A percentile compares a stretch with the other conserved stretches of the same genome.
These are phyloP conservation scores for Phytophthora citricola DNA, from an alignment of 352 stramenopile genomes.

Conservation along the genomic window DNA sequence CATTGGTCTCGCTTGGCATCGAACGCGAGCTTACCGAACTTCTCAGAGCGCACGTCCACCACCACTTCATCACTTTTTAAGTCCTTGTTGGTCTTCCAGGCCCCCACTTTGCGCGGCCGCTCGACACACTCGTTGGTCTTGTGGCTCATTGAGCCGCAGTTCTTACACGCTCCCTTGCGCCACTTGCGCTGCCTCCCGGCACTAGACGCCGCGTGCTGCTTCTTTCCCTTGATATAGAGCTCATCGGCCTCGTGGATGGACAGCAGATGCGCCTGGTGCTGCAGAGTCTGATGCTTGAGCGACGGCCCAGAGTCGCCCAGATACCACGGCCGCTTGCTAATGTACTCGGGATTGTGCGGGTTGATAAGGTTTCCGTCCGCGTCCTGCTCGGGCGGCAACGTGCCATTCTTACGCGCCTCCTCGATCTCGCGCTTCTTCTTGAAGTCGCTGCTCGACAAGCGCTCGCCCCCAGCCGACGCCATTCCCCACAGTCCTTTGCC, in stretches of 20 bases:
- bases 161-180: slow-evolving; percentile 93
- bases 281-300: slow-evolving; percentile 94
- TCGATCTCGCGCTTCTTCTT: slow-evolving; percentile 91
- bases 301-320: slow-evolving; percentile 93
- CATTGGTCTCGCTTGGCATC: slow-evolving; percentile 98
- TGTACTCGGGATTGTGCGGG: slow-evolving; percentile 99
- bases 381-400: slow-evolving; percentile 87
- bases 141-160: slow-evolving; percentile 94
- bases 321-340: slow-evolving; percentile 99
- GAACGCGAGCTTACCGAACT: slow-evolving; percentile 96
- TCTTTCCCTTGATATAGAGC: slow-evolving; percentile 66
- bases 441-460: slow-evolving; percentile 80
- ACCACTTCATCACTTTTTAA: slow-evolving; percentile 86
- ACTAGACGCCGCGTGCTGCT: slow-evolving; percentile 1
- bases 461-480: slow-evolving; percentile 69
- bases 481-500: slow-evolving; percentile 32
- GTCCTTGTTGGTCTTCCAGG: slow-evolving; percentile 94
- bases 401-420: slow-evolving; percentile 91
- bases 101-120: slow-evolving; percentile 89
- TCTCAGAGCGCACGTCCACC: slow-evolving; percentile 86
- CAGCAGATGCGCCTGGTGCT: slow-evolving; percentile 92
- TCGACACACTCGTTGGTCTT: slow-evolving; percentile 94
- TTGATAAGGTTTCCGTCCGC: slow-evolving; percentile 98
- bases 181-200: slow-evolving; percentile 62
- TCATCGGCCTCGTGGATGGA: slow-evolving; percentile 91